phyloP scores from a whole-genome alignment of 371 early-diverging fungal genomes.

The Rhizopus sp. region DNA sequence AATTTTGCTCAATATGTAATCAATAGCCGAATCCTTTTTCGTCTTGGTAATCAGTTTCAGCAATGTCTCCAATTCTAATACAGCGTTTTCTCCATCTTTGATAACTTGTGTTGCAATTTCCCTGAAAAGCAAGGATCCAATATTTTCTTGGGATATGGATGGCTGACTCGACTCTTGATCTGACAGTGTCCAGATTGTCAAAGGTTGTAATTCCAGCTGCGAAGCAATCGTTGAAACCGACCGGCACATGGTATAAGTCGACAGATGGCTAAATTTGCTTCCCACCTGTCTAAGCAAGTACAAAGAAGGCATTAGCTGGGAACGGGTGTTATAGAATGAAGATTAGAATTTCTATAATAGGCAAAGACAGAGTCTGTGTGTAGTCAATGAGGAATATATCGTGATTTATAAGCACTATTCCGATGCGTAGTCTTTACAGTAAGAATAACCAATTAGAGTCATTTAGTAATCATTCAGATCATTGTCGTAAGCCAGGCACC shows the following conservation, averaged over 20 bases:
- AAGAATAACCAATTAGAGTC: too few species aligned
- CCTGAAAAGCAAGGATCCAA: slow-evolving; percentile 9
- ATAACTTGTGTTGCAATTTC: slow-evolving; percentile 13
- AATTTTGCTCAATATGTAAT: slow-evolving; percentile 6
- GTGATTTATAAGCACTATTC: too few species aligned
- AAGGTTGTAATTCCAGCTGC: slow-evolving; percentile 15
- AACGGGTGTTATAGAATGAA: too few species aligned
- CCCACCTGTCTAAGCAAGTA: slow-evolving; percentile 12
- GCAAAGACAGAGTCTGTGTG: too few species aligned
- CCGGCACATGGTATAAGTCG: slow-evolving; percentile 17
- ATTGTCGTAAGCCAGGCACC: too few species aligned
- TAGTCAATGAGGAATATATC: too few species aligned
- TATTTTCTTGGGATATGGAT: slow-evolving; percentile 12
- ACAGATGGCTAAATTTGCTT: slow-evolving; percentile 13
- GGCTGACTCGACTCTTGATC: slow-evolving; percentile 20
- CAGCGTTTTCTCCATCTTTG: slow-evolving; percentile 5
- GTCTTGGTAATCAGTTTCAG: slow-evolving; percentile 6
- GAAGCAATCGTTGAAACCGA: slow-evolving; percentile 15
- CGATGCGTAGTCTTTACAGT: too few species aligned
- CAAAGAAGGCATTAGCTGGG: slow-evolving; percentile 9
- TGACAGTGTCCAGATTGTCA: slow-evolving; percentile 21
- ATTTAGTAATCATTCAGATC: too few species aligned
- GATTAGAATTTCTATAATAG: too few species aligned
- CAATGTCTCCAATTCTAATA: slow-evolving; percentile 7
- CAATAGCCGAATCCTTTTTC: slow-evolving; percentile 6